Evolutionary conservation across 108 stramenopile genomes (phyloP).

Genomic region (Nitzschia inconspicua): DNA sequence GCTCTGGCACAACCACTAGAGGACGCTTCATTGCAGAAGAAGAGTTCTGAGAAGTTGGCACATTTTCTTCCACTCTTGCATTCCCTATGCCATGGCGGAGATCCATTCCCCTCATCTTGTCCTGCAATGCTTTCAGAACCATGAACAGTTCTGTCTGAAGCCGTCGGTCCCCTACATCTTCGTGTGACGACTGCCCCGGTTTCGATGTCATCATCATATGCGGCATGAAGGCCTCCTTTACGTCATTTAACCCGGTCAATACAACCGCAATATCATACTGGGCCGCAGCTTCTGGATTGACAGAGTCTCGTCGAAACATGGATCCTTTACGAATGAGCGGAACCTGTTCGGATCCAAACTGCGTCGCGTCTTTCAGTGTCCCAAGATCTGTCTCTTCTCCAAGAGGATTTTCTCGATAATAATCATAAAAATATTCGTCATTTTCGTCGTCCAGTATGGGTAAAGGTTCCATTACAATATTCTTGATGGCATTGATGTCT

Average conservation of each 20-base stretch:
- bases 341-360: neutral
- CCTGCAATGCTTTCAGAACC: slow-evolving; percentile 29
- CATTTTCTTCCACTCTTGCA: neutral
- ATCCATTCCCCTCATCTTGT: slow-evolving; percentile 17
- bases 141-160: slow-evolving; percentile 10
- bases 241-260: slow-evolving; percentile 62
- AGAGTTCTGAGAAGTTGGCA: neutral
- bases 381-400: neutral
- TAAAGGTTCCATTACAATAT: slow-evolving; percentile 9
- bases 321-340: slow-evolving; percentile 17
- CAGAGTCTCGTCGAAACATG: slow-evolving; percentile 25
- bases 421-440: slow-evolving; percentile 3
- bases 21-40: slow-evolving; percentile 6
- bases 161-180: neutral
- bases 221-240: slow-evolving; percentile 62
- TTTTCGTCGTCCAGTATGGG: slow-evolving; percentile 9
- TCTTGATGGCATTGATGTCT: slow-evolving; percentile 23
- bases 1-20: slow-evolving; percentile 61
- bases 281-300: slow-evolving; percentile 25
- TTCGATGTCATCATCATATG: slow-evolving; percentile 21
- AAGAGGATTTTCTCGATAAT: slow-evolving; percentile 1
- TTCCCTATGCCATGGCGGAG: neutral
- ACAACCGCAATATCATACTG: slow-evolving; percentile 66
- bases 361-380: neutral
- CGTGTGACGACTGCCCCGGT: neutral